These are phyloP conservation scores for Solanum corneliomulleri DNA, from an alignment of 257 asterid genomes.

Conservation along the genomic window DNA sequence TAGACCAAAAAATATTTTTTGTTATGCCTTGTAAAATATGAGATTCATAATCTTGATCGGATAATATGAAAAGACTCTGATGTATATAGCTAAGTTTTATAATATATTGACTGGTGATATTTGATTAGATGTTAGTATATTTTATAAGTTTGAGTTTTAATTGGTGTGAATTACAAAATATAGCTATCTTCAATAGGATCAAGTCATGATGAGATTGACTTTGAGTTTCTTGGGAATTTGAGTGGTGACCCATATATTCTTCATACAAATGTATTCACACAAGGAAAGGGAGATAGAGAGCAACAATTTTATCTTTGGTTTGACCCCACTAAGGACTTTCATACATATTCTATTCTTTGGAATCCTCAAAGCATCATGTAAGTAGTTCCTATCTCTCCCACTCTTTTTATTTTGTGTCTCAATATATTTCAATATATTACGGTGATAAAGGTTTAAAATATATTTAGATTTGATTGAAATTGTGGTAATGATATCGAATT, in stretches of 20 bases:
- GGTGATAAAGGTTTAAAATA: too few species aligned
- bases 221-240: neutral
- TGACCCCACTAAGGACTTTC: neutral
- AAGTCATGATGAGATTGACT: neutral
- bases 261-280: neutral
- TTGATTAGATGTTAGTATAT: neutral
- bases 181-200: neutral
- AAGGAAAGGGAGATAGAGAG: neutral
- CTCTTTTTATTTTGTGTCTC: accelerated
- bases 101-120: neutral
- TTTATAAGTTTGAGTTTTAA: neutral
- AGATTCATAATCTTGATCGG: neutral
- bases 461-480: too few species aligned
- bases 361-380: neutral
- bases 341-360: neutral
- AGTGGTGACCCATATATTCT: neutral
- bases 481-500: accelerated
- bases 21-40: too few species aligned
- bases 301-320: neutral
- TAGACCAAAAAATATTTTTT: too few species aligned
- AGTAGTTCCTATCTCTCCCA: neutral
- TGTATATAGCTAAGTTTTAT: neutral
- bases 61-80: too few species aligned
- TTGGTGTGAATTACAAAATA: neutral
- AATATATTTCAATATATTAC: too few species aligned